phyloP scores from a whole-genome alignment of 2,329 filamentous ascomycete species.

The Phyllosticta citriasiana region DNA sequence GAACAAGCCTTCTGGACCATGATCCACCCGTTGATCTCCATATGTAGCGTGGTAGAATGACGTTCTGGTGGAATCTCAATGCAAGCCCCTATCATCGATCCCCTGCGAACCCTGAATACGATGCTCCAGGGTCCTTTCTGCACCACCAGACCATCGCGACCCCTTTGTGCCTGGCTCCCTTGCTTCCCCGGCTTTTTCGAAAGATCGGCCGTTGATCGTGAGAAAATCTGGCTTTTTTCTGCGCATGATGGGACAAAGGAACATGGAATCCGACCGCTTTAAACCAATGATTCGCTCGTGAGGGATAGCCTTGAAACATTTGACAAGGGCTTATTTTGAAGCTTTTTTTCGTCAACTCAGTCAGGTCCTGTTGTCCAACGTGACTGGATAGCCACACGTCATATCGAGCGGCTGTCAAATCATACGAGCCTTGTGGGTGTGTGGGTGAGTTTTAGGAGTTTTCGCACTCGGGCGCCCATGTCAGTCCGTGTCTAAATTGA shows the following conservation, averaged over 20 bases:
- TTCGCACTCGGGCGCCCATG: background rate
- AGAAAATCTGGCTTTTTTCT: background rate
- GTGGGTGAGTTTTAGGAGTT: background rate
- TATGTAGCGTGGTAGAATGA: background rate
- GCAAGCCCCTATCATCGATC: background rate
- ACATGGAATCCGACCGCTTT: background rate
- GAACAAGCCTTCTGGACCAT: background rate
- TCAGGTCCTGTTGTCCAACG: background rate
- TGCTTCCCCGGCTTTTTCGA: background rate
- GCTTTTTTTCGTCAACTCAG: background rate
- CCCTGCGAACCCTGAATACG: background rate
- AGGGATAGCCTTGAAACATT: background rate
- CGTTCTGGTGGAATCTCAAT: background rate
- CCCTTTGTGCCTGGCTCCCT: background rate
- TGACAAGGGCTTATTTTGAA: background rate
- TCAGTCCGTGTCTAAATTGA: background rate
- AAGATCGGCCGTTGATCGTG: background rate
- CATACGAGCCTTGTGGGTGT: background rate
- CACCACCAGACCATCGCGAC: background rate
- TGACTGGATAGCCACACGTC: background rate
- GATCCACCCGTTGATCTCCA: background rate
- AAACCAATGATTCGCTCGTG: background rate
- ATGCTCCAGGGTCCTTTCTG: no score
- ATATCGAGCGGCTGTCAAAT: background rate
- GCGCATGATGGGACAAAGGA: background rate